Evolutionary conservation across 2,329 filamentous ascomycete species (phyloP), one percentile per base, ranked within the genome.

Genomic region (Pestalotiopsis sp.): DNA sequence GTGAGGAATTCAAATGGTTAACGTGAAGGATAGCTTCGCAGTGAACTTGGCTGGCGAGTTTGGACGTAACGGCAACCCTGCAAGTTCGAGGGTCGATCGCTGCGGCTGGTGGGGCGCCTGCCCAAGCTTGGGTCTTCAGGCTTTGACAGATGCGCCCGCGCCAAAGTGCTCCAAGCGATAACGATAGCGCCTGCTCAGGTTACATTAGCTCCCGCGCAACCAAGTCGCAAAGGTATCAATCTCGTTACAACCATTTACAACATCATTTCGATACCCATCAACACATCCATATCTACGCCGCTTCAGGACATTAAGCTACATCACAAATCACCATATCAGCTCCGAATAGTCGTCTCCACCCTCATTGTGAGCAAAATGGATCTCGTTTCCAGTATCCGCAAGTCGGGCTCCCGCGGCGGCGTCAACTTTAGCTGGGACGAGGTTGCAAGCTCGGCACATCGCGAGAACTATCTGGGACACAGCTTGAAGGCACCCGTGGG

Each of bases 351-450:
- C 4, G 9, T 10, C 6, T 3, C 4, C 30, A 26, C 26, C 22
- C 10, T 13, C 11, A 26, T 13, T 58, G 10, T 24, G 56, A 26
- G n/a, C 17, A 35, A 40, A 35, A 98, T 99, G 96, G 96, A 99
- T 86, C 88, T 99, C 66, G 89, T 98, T 66, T 93, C 94, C 68
- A 94, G 92, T 56, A 92, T 99, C 70, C 93, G 94, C 76, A 98
- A 99, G 82, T 83, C 86, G 20, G 95, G 97, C 79, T 96, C 94
- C 74, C 91, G 96, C 72, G 96, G 96, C 76, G 96, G 96, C 77
- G 92, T 92, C 80, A 94, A 98, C 80, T 99, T 99, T 84, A 94
- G 91, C 81, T 98, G 96, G 96, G 92, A 95, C 72, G 94, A 98
- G 73, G 95, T 99, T 76, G 91, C 95, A 78, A 89, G 85, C 71